Percentiles rank a stretch among this genome's conserved stretches.
Evolutionary conservation across 1,139 yeast species (phyloP).

Genomic region (Candida buenavistaensis): DNA sequence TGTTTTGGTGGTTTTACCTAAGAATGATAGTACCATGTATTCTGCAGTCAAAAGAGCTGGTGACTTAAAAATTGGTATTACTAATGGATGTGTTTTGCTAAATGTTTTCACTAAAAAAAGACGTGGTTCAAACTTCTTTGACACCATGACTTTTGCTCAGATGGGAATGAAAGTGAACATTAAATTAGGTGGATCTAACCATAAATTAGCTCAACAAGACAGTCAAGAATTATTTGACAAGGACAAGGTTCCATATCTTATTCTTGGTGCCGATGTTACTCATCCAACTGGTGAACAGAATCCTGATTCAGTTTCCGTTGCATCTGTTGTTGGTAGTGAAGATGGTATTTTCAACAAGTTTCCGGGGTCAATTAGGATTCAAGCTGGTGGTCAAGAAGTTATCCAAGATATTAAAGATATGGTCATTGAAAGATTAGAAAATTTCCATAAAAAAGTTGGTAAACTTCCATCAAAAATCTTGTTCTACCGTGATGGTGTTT

Average conservation of each 20-base stretch:
- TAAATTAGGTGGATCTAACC: conserved; percentile 16
- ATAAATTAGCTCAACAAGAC: conserved; percentile 11
- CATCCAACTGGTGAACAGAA: conserved; percentile 14
- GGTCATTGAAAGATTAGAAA: conserved; percentile 15
- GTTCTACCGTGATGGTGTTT: conserved; percentile 17
- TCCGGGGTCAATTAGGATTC: conserved; percentile 15
- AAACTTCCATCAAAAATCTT: conserved; percentile 13
- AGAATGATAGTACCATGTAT: conserved; percentile 12
- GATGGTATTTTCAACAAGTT: conserved; percentile 15
- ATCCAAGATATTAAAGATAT: conserved; percentile 12
- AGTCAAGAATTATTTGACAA: conserved; percentile 11
- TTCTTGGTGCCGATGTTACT: conserved; percentile 17
- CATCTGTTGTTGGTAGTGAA: conserved; percentile 17
- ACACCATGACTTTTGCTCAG: conserved; percentile 14
- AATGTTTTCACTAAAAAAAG: conserved; percentile 12
- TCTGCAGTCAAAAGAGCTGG: conserved; percentile 14
- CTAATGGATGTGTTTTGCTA: conserved; percentile 13
- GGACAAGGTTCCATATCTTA: conserved; percentile 12
- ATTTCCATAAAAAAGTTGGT: conserved; percentile 12
- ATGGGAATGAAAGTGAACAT: conserved; percentile 16
- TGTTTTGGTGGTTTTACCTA: conserved; percentile 12
- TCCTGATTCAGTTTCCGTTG: conserved; percentile 13
- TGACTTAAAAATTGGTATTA: conserved; percentile 15
- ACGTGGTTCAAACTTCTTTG: conserved; percentile 9
- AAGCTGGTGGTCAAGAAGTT: conserved; percentile 15